phyloP scores from a whole-genome alignment of 805 yeast species.

The Yarrowia yakushimensis region DNA sequence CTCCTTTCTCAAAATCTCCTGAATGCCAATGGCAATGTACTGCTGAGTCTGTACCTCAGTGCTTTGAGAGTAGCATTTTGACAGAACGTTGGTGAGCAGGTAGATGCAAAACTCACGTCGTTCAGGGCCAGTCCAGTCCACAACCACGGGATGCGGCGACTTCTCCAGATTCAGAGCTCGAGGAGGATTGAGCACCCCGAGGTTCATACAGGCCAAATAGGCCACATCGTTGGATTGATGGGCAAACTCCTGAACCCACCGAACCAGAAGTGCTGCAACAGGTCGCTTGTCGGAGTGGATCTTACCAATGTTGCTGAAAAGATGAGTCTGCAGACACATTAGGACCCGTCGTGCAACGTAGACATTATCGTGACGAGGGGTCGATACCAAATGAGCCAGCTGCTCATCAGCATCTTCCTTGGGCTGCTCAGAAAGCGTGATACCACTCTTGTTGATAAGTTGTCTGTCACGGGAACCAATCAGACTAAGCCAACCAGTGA shows the following conservation, averaged over 20 bases:
- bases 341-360: constrained; percentile 4
- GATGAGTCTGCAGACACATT: neutral
- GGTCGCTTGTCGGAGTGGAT: neutral
- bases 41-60: constrained; percentile 81
- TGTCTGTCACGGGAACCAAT: neutral
- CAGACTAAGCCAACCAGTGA: neutral
- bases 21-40: constrained; percentile 83
- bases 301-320: neutral
- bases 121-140: constrained; percentile 10
- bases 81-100: constrained; percentile 65
- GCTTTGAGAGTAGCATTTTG: constrained; percentile 85
- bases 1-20: constrained; percentile 47
- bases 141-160: constrained; percentile 12
- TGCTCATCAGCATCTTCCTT: neutral
- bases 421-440: neutral
- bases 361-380: neutral
- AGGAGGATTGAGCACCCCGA: neutral
- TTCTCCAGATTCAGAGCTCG: neutral
- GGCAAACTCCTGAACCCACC: constrained; percentile 6
- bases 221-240: neutral
- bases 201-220: neutral
- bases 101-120: constrained; percentile 49
- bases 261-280: neutral
- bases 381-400: neutral
- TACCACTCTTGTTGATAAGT: constrained; percentile 3